phyloP scores from a whole-genome alignment of 2,329 filamentous ascomycete species.

The Cryphonectria nitschkei region DNA sequence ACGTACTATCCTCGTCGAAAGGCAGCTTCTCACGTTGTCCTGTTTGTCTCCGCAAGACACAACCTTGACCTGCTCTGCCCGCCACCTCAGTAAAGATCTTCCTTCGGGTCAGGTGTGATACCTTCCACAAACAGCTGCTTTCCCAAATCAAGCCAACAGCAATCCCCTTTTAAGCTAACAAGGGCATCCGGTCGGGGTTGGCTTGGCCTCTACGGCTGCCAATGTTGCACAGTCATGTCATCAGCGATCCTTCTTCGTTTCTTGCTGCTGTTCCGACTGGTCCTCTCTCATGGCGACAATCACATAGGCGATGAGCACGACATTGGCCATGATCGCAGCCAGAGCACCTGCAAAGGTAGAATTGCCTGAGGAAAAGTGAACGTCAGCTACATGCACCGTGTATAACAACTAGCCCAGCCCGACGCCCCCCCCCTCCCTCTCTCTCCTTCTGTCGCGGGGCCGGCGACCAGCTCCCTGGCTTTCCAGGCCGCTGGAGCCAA shows the following conservation, averaged over 20 bases:
- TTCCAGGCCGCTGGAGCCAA: not conserved
- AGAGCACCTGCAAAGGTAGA: constrained; percentile 83
- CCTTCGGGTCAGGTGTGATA: not conserved
- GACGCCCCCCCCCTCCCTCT: too few relatives aligned
- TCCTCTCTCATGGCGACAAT: constrained; percentile 92
- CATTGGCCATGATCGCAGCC: constrained; percentile 88
- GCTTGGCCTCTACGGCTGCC: not conserved
- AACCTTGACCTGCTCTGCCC: not conserved
- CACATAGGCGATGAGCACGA: constrained; percentile 88
- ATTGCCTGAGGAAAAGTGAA: constrained; percentile 60
- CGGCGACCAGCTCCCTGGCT: too few relatives aligned
- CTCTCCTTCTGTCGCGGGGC: too few relatives aligned
- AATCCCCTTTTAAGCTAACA: not conserved
- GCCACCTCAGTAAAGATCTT: not conserved
- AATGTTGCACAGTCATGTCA: not conserved
- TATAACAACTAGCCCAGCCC: too few relatives aligned
- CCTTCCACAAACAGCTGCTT: not conserved
- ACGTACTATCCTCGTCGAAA: not conserved
- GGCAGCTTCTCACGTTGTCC: not conserved
- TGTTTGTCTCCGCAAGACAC: not conserved
- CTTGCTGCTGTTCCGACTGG: constrained; percentile 51
- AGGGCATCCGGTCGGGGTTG: not conserved
- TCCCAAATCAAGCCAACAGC: not conserved
- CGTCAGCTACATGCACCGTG: not conserved
- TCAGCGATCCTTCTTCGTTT: constrained; percentile 54